phyloP scores from a whole-genome alignment of 345 rosid species.

The Trapa bicornis region DNA sequence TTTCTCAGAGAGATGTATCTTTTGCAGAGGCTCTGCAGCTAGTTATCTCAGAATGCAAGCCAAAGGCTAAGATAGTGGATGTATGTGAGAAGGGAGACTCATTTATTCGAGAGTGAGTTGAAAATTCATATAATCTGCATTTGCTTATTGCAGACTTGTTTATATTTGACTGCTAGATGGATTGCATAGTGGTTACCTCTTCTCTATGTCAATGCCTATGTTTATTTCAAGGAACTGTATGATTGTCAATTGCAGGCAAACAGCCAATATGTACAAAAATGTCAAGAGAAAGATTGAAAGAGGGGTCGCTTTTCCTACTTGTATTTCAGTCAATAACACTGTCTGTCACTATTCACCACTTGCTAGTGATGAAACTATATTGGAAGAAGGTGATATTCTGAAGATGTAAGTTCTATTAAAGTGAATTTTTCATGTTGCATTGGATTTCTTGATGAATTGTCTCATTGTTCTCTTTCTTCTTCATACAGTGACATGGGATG shows the following conservation, averaged over 20 bases:
- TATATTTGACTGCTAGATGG: not conserved
- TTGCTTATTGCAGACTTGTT: not conserved
- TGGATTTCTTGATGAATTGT: not conserved
- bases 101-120: conserved; percentile 69
- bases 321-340: conserved; percentile 77
- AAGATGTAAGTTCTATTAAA: conserved; percentile 54
- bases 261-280: conserved; percentile 86
- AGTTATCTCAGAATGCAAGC: conserved; percentile 66
- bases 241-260: conserved; percentile 37
- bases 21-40: conserved; percentile 81
- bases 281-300: conserved; percentile 81
- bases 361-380: conserved; percentile 55
- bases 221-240: not conserved
- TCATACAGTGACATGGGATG: conserved; percentile 80
- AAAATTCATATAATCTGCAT: not conserved
- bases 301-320: conserved; percentile 95
- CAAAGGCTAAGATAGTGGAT: conserved; percentile 81
- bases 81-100: conserved; percentile 82
- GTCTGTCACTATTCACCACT: conserved; percentile 88
- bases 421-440: not conserved
- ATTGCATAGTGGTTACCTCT: not conserved
- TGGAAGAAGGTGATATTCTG: conserved; percentile 82
- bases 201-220: not conserved
- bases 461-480: not conserved
- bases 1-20: not conserved